Base-by-base conservation (phyloP, 345 rosid genomes). In the Eutrema yunnanense region DNA sequence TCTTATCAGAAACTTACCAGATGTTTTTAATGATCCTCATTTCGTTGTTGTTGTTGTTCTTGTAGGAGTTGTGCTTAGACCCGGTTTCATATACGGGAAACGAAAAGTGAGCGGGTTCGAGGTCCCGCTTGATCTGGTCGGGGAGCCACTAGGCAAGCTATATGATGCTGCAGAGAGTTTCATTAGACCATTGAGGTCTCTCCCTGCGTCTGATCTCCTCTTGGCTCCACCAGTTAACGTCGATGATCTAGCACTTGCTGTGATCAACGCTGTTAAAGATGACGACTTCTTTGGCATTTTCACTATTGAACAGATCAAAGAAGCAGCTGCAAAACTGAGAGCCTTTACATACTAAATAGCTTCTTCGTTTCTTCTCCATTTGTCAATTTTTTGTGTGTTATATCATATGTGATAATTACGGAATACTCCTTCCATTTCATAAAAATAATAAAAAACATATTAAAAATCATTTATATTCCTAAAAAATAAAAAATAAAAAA, bases 281-380 rank as follows among this genome's bases (percentile, higher is more conserved):
- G 92, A 89, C 27, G 96, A 91, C 48, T 66, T 86, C 81, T 94
- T 89, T 9, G 97, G 98, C 54, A 65, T 87, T 75, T 88, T 91
- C 87, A 89, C 96, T 12, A 91, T 94, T 3, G 95, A 94, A 70
- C 97, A 94, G 82, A 94, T 94, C 81, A 94, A 91, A 81, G 92
- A 91, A 83, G 96, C 90, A 9, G 96, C 97, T 8, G 85, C 90
- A 7, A 88, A 87, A 69, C 82, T 83, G 65, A 86, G 72, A 76
- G 88, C 52, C 0, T 87, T 51, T n/a, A 67, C 33, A 22, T 50
- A 67, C 54, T 33, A 52, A 54, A 57, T 65, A 56, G 52, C 57
- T 56, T 41, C 59, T 11, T 64, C 11, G 19, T 52, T 33, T 16
- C 43, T 11, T 64, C 30, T 30, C 60, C 8, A 13, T 58, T 30